These are phyloP conservation scores for Phytophthora vignae DNA, from an alignment of 352 stramenopile genomes.

Conservation along the genomic window DNA sequence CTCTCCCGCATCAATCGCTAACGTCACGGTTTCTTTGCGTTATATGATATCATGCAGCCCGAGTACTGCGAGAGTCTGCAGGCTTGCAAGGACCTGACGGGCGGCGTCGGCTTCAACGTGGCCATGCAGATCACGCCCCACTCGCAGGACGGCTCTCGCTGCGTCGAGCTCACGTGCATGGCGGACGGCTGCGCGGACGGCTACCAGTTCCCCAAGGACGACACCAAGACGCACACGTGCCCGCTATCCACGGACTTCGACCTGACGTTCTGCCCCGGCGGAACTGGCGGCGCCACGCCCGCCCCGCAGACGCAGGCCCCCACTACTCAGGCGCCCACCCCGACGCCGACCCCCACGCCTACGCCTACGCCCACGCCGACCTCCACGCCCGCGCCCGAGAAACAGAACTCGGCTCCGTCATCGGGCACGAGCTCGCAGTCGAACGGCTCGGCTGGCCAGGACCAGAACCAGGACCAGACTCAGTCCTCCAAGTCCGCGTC, in stretches of 20 bases:
- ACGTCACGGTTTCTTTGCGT: conserved; percentile 13
- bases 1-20: conserved; percentile 15
- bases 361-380: conserved; percentile 38
- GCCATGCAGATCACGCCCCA: conserved; percentile 69
- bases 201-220: conserved; percentile 76
- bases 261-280: conserved; percentile 69
- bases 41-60: conserved; percentile 36
- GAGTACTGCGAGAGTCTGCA: conserved; percentile 62
- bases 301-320: conserved; percentile 35
- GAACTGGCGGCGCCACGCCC: conserved; percentile 34
- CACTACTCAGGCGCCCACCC: conserved; percentile 36
- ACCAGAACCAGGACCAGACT: conserved; percentile 2
- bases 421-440: conserved; percentile 25
- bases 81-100: conserved; percentile 67
- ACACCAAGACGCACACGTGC: conserved; percentile 77
- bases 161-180: conserved; percentile 62
- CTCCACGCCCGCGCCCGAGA: conserved; percentile 35
- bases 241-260: conserved; percentile 55
- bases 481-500: conserved; percentile 17
- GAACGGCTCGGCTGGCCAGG: conserved; percentile 17
- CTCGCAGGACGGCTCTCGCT: conserved; percentile 45
- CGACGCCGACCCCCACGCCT: conserved; percentile 38
- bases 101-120: conserved; percentile 70
- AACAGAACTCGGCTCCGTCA: conserved; percentile 14
- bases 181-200: conserved; percentile 59